A percentile compares a stretch with the other conserved stretches of the same genome.
Evolutionary conservation across 257 asterid species (phyloP).

Genomic region (Solanum corneliomulleri): DNA sequence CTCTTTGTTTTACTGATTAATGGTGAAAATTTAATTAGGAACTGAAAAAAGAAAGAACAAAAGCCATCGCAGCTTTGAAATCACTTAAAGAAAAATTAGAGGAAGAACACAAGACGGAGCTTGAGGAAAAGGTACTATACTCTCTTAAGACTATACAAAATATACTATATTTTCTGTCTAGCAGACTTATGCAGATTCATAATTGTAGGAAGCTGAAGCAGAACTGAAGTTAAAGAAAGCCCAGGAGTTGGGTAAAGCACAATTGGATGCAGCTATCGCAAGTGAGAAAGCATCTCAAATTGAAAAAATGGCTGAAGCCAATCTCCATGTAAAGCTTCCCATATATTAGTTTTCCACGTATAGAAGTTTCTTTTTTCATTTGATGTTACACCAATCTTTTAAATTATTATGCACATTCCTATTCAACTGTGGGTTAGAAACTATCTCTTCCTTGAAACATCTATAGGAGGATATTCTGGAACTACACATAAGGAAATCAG

Average conservation of each 20-base stretch:
- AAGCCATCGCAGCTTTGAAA: constrained; percentile 81
- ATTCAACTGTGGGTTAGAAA: not conserved
- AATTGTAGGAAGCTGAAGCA: constrained; percentile 63
- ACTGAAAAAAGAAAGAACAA: constrained; percentile 61
- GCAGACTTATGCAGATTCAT: constrained; percentile 5
- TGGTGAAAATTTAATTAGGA: constrained; percentile 41
- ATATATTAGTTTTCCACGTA: constrained; percentile 1
- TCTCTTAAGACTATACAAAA: not conserved
- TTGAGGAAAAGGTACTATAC: constrained; percentile 56
- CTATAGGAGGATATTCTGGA: not conserved
- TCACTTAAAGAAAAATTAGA: constrained; percentile 75
- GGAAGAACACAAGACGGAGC: constrained; percentile 49
- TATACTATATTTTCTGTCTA: not conserved
- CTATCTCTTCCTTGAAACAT: not conserved
- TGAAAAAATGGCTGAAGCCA: constrained; percentile 97
- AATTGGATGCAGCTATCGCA: constrained; percentile 80
- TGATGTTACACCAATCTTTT: not conserved
- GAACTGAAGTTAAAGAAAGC: constrained; percentile 50
- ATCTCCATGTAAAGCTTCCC: constrained; percentile 58
- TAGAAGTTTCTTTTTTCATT: not conserved
- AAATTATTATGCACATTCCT: not conserved
- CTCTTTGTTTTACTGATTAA: not conserved
- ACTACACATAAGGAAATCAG: not conserved
- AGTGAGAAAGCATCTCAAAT: constrained; percentile 94
- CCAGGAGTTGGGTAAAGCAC: constrained; percentile 68